Base-by-base conservation (phyloP, 768 basidiomycete species). In the Lactarius deliciosus region DNA sequence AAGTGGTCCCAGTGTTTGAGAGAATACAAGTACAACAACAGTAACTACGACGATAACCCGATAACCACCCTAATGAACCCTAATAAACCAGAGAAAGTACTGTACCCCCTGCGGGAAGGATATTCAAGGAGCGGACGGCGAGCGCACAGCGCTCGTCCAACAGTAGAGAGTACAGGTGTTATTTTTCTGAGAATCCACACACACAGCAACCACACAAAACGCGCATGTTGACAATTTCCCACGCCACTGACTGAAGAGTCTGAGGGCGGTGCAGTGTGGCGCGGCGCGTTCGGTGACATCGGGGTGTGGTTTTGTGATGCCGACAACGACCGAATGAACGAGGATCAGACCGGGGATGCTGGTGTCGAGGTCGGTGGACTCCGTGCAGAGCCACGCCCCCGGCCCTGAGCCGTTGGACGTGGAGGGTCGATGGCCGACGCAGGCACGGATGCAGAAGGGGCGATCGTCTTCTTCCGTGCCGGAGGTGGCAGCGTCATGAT, bases 401-500 rank as follows among this genome's bases (percentile, higher is more conserved):
- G 25, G 15, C 25, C 13, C 13, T n/a, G 25, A 28, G 50, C 2
- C 9, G 43, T 18, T 32, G 16, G 34, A 15, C 28, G 61, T 25
- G 41, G 41, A 36, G 18, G 61, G 47, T 13, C 28, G 32, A 47
- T 7, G 22, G 30, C n/a, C 18, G 64, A 10, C 18, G 57, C 28
- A 58, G 56, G 59, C 7, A 9, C 38, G 9, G 69, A 34, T 18
- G 61, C 7, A 16, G 61, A 32, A 50, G n/a, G 47, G 2, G 50
- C 25, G 2, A 15, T 3, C 4, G 25, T 47, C 15, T 34, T 43
- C 36, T 60, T 70, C 30, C 54, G 63, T 20, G 55, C 8, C 13
- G 61, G 43, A 10, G 55, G 30, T 1, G 68, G 64, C n/a, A 40
- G 64, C 20, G 61, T 61, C 64, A 70, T 70, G 58, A 70, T 70